Evolutionary conservation across 805 yeast genomes (phyloP).

Genomic region (Teunomyces gatunensis): DNA sequence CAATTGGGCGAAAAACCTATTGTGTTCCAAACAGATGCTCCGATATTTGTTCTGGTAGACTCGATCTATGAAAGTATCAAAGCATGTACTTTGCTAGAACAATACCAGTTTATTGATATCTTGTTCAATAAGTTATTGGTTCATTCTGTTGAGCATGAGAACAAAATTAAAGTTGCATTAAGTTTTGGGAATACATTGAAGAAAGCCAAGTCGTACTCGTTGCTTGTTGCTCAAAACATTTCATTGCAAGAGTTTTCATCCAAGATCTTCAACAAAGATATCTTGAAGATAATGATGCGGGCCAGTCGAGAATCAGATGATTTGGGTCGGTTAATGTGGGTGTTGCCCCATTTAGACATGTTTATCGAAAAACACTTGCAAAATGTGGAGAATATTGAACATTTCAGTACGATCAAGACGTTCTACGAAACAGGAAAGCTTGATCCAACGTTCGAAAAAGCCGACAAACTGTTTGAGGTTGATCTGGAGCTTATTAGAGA

Average conservation of each 20-base stretch:
- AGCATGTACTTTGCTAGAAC: conserved; percentile 25
- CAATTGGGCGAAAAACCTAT: conserved; percentile 8
- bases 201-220: conserved; percentile 5
- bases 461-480: conserved; percentile 4
- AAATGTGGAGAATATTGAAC: conserved; percentile 2
- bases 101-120: conserved; percentile 30
- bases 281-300: conserved; percentile 21
- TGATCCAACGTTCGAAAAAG: background rate
- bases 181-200: conserved; percentile 6
- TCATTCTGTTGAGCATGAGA: conserved; percentile 15
- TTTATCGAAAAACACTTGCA: conserved; percentile 10
- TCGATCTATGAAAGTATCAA: conserved; percentile 26
- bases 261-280: conserved; percentile 18
- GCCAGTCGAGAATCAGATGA: conserved; percentile 27
- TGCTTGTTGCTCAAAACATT: conserved; percentile 12
- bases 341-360: conserved; percentile 32
- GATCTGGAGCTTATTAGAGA: conserved; percentile 16
- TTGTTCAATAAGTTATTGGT: conserved; percentile 31
- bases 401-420: conserved; percentile 7
- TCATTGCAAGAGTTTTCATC: conserved; percentile 12
- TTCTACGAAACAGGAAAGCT: conserved; percentile 4
- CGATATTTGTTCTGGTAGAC: conserved; percentile 16
- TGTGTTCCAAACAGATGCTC: conserved; percentile 9
- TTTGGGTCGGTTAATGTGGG: conserved; percentile 34
- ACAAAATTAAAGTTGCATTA: conserved; percentile 5